Conservation (phyloP, 805 yeast genomes). For the Lipomyces yamanashiensis region DNA sequence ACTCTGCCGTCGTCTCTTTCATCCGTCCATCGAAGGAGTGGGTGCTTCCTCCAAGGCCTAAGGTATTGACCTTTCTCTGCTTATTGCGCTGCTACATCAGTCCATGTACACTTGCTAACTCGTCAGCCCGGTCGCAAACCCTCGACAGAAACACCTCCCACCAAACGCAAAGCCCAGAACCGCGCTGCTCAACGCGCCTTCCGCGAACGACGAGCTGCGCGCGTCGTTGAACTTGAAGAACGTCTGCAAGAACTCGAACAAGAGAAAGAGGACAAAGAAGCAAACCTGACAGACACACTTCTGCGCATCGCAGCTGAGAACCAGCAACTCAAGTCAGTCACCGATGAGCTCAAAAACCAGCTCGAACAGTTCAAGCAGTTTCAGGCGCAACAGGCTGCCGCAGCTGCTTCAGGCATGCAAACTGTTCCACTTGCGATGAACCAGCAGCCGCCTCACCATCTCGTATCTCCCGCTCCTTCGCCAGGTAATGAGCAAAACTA, state of each 20-base stretch:
- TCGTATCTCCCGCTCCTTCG: constrained; percentile 60
- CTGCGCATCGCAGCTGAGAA: constrained; percentile 45
- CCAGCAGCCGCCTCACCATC: constrained; percentile 44
- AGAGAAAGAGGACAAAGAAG: constrained; percentile 56
- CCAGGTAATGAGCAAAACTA: constrained; percentile 44
- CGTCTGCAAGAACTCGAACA: constrained; percentile 69
- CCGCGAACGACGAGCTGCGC: constrained; percentile 81
- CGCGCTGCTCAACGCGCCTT: constrained; percentile 94
- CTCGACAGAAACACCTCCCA: constrained; percentile 76
- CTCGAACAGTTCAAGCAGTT: constrained; percentile 33
- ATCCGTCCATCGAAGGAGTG: constrained; percentile 70
- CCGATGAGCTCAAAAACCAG: constrained; percentile 36
- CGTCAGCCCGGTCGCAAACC: constrained; percentile 57
- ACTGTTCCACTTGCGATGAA: constrained; percentile 2
- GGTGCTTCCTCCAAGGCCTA: constrained; percentile 85
- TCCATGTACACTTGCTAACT: neutral
- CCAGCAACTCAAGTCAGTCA: constrained; percentile 40
- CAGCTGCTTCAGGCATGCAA: constrained; percentile 16
- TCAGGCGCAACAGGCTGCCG: constrained; percentile 35
- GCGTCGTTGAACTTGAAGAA: constrained; percentile 77
- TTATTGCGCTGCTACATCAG: neutral
- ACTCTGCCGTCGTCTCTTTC: constrained; percentile 15
- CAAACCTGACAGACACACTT: constrained; percentile 28
- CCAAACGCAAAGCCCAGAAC: constrained; percentile 86
- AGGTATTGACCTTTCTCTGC: constrained; percentile 40